phyloP scores from a whole-genome alignment of 495 filamentous ascomycete genomes.

The Talaromyces wortmannii region DNA sequence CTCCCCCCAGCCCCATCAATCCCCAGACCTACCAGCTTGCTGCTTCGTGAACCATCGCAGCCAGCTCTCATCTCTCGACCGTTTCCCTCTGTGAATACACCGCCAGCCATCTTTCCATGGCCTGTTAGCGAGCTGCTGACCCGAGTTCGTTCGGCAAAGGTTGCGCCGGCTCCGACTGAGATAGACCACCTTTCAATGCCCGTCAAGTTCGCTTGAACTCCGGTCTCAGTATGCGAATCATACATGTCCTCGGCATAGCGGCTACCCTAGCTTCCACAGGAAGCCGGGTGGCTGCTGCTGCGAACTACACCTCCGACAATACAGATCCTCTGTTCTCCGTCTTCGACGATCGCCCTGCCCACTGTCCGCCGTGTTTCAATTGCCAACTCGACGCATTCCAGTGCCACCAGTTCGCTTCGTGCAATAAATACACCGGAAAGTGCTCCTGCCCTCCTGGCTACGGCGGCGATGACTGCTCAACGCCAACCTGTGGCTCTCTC shows the following conservation, averaged over 20 bases:
- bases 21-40: neutral
- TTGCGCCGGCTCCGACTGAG: neutral
- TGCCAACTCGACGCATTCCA: slow-evolving; percentile 87
- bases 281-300: neutral
- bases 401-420: slow-evolving; percentile 81
- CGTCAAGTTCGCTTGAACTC: no score
- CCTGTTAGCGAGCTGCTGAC: neutral
- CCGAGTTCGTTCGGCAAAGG: neutral
- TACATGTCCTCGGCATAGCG: neutral
- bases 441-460: slow-evolving; percentile 89
- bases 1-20: neutral
- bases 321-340: slow-evolving; percentile 33
- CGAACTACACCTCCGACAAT: neutral
- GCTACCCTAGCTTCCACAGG: neutral
- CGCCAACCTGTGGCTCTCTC: slow-evolving; percentile 85
- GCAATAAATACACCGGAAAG: slow-evolving; percentile 81
- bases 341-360: slow-evolving; percentile 50
- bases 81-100: neutral
- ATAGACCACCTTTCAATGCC: no score
- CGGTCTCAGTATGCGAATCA: slow-evolving; percentile 2
- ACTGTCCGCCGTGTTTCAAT: slow-evolving; percentile 82
- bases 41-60: no score
- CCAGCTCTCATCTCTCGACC: neutral
- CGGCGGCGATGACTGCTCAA: slow-evolving; percentile 84
- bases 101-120: neutral